Evolutionary conservation across 495 filamentous ascomycete genomes (phyloP), one percentile per base, ranked within the genome.

Genomic region (Neurospora tetraspora): DNA sequence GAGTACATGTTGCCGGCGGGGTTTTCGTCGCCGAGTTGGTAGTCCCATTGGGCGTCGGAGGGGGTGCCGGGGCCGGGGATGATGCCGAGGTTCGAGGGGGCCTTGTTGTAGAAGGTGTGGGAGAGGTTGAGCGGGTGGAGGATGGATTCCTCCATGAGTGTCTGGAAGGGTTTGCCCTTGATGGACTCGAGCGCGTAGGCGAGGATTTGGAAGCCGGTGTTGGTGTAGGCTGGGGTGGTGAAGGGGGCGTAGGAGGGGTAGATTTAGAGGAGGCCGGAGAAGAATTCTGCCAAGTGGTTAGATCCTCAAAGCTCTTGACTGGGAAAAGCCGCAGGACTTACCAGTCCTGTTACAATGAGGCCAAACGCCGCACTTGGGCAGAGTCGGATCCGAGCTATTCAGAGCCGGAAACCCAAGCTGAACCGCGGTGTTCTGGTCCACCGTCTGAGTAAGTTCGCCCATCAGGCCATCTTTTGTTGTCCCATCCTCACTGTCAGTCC

Each of bases 1-100:
- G 88, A 87, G 78, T 86, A 90, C 61, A 90, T 82, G 73, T 87
- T 88, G 16, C 89, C 89, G 4, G 88, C 83, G 11, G 82, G 82
- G 72, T 76, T 79, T 16, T 81, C 77, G 39, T 84, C 82, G 31
- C 82, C 82, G 0, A 84, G 72, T 34, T 82, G 83, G 34, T 80
- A 84, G 45, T 76, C 59, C 82, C 82, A 84, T 1, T 59, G 71
- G 0, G 74, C 69, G 14, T 78, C 76, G 12, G 39, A 20, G 39
- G 20, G 18, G 5, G 71, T 70, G 34, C 78, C 77, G 7, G 53
- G 53, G 7, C 80, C 74, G 0, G 83, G 81, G 37, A 85, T 83
- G 12, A 82, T 76, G 39, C 77, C 81, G 0, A 76, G 75, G 7
- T 39, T 70, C 10, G 76, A 73, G 4, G 79, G 75, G 0, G 82